Conservation (phyloP, 2,329 filamentous ascomycete species). For the Curvularia spicifera region DNA sequence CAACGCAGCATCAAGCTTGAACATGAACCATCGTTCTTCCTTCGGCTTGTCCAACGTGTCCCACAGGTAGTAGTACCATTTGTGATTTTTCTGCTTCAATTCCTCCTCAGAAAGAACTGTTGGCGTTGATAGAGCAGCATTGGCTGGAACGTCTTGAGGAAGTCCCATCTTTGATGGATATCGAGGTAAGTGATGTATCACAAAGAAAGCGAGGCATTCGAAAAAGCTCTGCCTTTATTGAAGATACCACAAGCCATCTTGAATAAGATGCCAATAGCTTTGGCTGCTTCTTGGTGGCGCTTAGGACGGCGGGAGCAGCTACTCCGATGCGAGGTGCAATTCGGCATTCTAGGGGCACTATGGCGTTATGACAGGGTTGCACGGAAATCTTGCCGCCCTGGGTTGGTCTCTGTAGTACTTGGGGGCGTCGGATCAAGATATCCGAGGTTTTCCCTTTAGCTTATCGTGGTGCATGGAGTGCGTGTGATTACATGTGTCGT, state of each 20-base stretch:
- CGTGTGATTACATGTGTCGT: slow-evolving; percentile 6
- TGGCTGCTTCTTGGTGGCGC: background rate
- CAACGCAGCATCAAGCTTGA: slow-evolving; percentile 48
- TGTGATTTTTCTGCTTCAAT: slow-evolving; percentile 4
- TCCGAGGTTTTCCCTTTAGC: background rate
- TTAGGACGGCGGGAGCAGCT: background rate
- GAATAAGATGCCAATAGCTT: background rate
- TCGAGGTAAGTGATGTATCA: background rate
- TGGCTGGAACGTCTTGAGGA: background rate
- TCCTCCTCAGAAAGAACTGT: slow-evolving; percentile 1
- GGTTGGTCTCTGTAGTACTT: background rate
- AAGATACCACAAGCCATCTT: background rate
- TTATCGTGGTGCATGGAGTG: slow-evolving; percentile 1
- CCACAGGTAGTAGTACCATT: slow-evolving; percentile 31
- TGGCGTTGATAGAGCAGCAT: background rate
- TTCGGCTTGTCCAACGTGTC: slow-evolving; percentile 28
- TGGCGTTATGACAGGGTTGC: slow-evolving; percentile 14
- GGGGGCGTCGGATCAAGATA: background rate
- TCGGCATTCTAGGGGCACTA: slow-evolving; percentile 13
- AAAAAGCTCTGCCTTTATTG: slow-evolving; percentile 3
- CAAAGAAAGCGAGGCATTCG: background rate
- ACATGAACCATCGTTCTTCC: slow-evolving; percentile 34
- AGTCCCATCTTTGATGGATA: slow-evolving; percentile 1
- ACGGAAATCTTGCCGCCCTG: background rate
- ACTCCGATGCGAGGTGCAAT: slow-evolving; percentile 1